Evolutionary conservation across 257 asterid species (phyloP).

Genomic region (Solanum bukasovii): DNA sequence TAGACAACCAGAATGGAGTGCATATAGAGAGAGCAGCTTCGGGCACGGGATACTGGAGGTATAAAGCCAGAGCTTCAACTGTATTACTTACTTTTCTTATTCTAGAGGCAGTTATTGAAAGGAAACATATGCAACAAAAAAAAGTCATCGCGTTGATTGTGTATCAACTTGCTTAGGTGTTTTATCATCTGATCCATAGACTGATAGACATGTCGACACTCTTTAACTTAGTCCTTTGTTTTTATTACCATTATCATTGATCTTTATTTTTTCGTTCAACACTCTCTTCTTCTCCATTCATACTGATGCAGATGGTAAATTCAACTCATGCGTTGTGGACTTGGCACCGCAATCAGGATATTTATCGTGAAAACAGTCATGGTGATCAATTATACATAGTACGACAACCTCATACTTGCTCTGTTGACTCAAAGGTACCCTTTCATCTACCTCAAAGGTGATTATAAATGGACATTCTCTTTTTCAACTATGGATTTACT

Average conservation of each 20-base stretch:
- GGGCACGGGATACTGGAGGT: constrained; percentile 98
- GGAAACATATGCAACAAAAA: neutral
- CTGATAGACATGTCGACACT: neutral
- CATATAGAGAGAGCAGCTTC: constrained; percentile 92
- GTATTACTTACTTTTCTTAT: neutral
- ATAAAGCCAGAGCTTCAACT: neutral
- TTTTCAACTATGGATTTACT: neutral
- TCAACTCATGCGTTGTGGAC: constrained; percentile 75
- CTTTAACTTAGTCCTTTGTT: neutral
- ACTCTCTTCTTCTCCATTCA: neutral
- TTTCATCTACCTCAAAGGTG: neutral
- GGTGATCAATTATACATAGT: constrained; percentile 84
- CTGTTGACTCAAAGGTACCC: constrained; percentile 15
- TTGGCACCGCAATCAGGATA: constrained; percentile 88
- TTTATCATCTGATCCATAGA: neutral
- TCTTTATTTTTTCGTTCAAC: neutral
- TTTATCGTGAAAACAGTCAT: constrained; percentile 34
- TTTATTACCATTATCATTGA: neutral
- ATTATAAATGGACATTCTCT: too few species aligned
- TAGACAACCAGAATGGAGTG: constrained; percentile 88
- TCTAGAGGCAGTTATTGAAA: neutral
- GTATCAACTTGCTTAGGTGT: neutral
- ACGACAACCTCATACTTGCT: constrained; percentile 66
- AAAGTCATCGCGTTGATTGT: neutral
- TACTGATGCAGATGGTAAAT: constrained; percentile 47